A percentile compares a stretch with the other conserved stretches of the same genome.
Evolutionary conservation across 106 monocot genomes (phyloP).

Genomic region (Allium sativum): DNA sequence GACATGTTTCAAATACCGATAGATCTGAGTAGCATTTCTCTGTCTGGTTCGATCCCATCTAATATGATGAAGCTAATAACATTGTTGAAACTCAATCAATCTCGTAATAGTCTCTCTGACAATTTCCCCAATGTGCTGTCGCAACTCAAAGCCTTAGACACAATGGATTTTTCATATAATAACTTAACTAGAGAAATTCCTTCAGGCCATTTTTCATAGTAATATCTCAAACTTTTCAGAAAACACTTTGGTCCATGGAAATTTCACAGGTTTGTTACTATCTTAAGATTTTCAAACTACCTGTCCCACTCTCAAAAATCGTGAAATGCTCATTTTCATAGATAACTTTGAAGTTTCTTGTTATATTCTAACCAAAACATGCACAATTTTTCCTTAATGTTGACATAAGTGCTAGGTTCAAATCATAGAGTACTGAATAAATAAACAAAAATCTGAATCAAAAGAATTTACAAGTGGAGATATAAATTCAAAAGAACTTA

Average conservation of each 20-base stretch:
- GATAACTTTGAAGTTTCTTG: no score
- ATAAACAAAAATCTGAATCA: no score
- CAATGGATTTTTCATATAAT: constrained; percentile 71
- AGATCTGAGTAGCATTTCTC: constrained; percentile 52
- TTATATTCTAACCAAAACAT: no score
- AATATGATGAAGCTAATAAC: constrained; percentile 34
- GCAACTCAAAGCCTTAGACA: constrained; percentile 31
- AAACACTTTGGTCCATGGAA: constrained; percentile 57
- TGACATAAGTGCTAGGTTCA: no score
- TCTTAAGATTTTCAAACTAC: constrained; percentile 12
- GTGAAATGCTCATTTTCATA: constrained; percentile 25
- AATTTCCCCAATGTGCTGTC: constrained; percentile 25
- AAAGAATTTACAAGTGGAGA: no score
- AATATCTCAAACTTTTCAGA: constrained; percentile 30
- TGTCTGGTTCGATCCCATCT: constrained; percentile 44
- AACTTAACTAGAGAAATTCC: constrained; percentile 48
- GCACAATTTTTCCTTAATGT: no score
- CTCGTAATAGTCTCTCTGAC: constrained; percentile 51
- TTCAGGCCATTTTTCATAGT: constrained; percentile 21
- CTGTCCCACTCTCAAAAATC: constrained; percentile 7
- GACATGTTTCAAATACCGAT: constrained; percentile 21
- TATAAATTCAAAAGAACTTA: no score
- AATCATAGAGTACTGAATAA: no score
- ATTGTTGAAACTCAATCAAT: constrained; percentile 49
- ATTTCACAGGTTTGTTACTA: constrained; percentile 27